Evolutionary conservation across 257 asterid genomes (phyloP), one percentile per base, ranked within the genome.

Genomic region (Salvia splendens): DNA sequence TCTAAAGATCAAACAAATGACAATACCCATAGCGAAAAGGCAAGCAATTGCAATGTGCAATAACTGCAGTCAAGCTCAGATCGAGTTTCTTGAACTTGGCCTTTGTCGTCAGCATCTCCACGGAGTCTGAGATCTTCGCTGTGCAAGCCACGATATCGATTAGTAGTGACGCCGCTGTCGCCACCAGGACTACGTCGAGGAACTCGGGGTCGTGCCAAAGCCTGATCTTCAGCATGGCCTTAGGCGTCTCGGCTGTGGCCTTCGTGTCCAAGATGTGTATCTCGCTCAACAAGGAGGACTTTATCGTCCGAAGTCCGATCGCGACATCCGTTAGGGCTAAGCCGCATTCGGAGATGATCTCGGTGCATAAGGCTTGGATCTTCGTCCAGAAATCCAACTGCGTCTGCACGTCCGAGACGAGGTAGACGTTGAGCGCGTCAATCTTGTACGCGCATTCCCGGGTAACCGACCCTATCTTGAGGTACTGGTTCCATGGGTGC

Each of bases 401-500:
- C 33, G 81, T 67, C 81, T 86, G 81, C 41, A 68, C 58, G 20
- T 80, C 87, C 0, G 81, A 74, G 61, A 75, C 76, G 35, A 87
- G 76, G 51, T 73, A 87, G 73, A 48, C 61, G 24, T 80, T 82
- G 4, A 87, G 64, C 9, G 88, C 80, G 14, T 87, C 87, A 28
- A 89, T 81, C 49, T 73, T 85, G 70, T 68, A 80, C 0, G 88
- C 88, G 43, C 87, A 85, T 73, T 85, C 81, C 69, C 89, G 63
- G 5, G 85, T 69, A 3, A 80, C 78, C 8, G 64, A 61, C 57
- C 95, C 89, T 40, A 87, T 73, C 52, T 81, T 77, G 12, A 86
- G 79, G 77, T 89, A 89, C 20, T 77, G 86, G 11, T 73, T 66
- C 92, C 95, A 91, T 5, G 96, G 96, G 10, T 88, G 96, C 0